These are phyloP conservation scores for Sutorius eximius DNA, from an alignment of 1,284 basidiomycete species.

Conservation along the genomic window DNA sequence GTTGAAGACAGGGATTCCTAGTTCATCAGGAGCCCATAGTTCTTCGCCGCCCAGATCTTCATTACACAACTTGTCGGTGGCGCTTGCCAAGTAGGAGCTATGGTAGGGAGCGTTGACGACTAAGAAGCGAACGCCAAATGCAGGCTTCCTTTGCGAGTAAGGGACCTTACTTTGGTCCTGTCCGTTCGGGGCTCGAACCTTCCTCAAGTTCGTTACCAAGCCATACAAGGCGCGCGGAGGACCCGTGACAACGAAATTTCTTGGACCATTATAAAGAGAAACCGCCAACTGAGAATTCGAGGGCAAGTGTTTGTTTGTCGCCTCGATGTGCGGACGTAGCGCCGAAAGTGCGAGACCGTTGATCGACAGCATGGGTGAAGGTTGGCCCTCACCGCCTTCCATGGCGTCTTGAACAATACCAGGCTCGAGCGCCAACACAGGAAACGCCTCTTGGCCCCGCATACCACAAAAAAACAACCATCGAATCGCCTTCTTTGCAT, in stretches of 20 bases:
- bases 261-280: slow-evolving; percentile 90
- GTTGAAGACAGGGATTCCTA: slow-evolving; percentile 87
- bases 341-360: slow-evolving; percentile 80
- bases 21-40: slow-evolving; percentile 74
- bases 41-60: slow-evolving; percentile 80
- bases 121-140: slow-evolving; percentile 92
- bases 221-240: slow-evolving; percentile 92
- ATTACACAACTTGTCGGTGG: slow-evolving; percentile 71
- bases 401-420: slow-evolving; percentile 84
- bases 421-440: slow-evolving; percentile 89
- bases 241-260: slow-evolving; percentile 92
- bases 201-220: slow-evolving; percentile 87
- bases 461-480: slow-evolving; percentile 95
- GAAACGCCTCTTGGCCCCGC: slow-evolving; percentile 93
- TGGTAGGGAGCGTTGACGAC: slow-evolving; percentile 96
- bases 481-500: slow-evolving; percentile 81
- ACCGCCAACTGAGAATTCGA: slow-evolving; percentile 79
- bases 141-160: slow-evolving; percentile 92
- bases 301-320: slow-evolving; percentile 87
- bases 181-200: slow-evolving; percentile 84
- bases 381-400: slow-evolving; percentile 90
- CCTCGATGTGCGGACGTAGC: slow-evolving; percentile 80
- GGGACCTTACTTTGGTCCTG: slow-evolving; percentile 93
- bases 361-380: slow-evolving; percentile 92
- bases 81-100: slow-evolving; percentile 80